Evolutionary conservation across 2,329 filamentous ascomycete genomes (phyloP).

Genomic region (Trichoderma guizhouense): DNA sequence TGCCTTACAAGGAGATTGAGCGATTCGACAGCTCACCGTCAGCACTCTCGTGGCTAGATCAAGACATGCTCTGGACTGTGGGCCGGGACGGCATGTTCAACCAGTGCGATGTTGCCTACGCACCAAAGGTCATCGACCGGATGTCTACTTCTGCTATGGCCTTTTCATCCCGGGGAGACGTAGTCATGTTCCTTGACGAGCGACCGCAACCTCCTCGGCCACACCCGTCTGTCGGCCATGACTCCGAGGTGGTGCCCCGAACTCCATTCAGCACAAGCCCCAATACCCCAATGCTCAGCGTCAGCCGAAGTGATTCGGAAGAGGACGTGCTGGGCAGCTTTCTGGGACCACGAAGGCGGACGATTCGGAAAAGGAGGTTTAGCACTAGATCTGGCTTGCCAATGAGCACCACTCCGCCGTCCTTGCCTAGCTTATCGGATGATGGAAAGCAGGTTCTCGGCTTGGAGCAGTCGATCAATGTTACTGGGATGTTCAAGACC

Average conservation of each 20-base stretch:
- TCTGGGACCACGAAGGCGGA: slow-evolving; percentile 45
- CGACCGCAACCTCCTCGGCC: slow-evolving; percentile 44
- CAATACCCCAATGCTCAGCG: slow-evolving; percentile 48
- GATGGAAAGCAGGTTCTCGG: slow-evolving; percentile 44
- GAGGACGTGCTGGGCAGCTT: slow-evolving; percentile 62
- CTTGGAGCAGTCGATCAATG: slow-evolving; percentile 56
- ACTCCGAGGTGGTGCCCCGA: slow-evolving; percentile 35
- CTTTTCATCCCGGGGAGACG: slow-evolving; percentile 58
- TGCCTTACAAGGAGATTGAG: slow-evolving; percentile 65
- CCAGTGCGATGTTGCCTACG: slow-evolving; percentile 64
- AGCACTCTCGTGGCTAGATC: slow-evolving; percentile 60
- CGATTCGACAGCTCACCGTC: slow-evolving; percentile 56
- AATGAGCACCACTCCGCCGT: slow-evolving; percentile 55
- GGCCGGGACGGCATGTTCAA: slow-evolving; percentile 60
- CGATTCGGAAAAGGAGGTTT: slow-evolving; percentile 40
- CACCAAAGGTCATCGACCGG: slow-evolving; percentile 60
- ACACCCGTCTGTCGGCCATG: slow-evolving; percentile 38
- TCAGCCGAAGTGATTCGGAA: slow-evolving; percentile 62
- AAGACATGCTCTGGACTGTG: slow-evolving; percentile 64
- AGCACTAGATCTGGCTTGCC: slow-evolving; percentile 42
- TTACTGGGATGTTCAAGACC: slow-evolving; percentile 55
- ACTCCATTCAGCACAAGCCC: slow-evolving; percentile 49
- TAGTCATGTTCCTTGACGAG: slow-evolving; percentile 61
- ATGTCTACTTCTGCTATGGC: slow-evolving; percentile 59
- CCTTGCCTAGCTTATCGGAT: slow-evolving; percentile 31